Conservation (phyloP, 139 green algal genomes). For the Coelastrella sp. region DNA sequence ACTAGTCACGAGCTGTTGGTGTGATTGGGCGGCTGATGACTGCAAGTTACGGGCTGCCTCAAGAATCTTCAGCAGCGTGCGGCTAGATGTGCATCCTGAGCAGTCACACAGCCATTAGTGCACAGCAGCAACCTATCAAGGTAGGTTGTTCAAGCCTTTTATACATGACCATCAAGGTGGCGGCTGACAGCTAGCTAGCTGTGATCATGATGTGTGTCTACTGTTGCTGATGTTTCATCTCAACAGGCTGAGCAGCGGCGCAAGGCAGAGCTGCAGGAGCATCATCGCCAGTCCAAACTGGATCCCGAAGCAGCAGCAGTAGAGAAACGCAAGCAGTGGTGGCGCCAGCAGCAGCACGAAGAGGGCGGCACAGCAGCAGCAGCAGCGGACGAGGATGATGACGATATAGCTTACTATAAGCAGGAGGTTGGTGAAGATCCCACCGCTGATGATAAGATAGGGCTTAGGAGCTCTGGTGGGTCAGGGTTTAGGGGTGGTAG, state of each 20-base stretch:
- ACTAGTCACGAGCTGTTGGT: no score
- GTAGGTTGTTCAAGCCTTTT: no score
- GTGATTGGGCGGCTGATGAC: no score
- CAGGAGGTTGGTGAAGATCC: conserved; percentile 74
- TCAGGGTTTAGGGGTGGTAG: conserved; percentile 10
- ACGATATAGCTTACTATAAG: conserved; percentile 78
- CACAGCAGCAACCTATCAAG: no score
- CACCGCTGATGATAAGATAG: conserved; percentile 63
- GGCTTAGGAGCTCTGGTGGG: conserved; percentile 22
- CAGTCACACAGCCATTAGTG: no score
- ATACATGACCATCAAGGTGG: no score
- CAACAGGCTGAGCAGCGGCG: conserved; percentile 34
- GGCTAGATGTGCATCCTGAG: no score
- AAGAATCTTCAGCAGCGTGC: no score
- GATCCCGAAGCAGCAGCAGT: conserved; percentile 34
- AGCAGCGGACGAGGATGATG: conserved; percentile 61
- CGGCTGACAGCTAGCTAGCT: no score
- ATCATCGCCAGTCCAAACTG: background rate
- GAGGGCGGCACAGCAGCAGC: background rate
- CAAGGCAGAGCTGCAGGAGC: conserved; percentile 20
- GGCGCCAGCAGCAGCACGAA: conserved; percentile 32
- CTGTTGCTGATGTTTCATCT: conserved; percentile 4
- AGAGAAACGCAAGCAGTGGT: conserved; percentile 38
- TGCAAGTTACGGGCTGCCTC: no score
- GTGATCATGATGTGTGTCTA: no score